phyloP scores from a whole-genome alignment of 1,139 yeast species.

The Trichomonascaceae sp. region DNA sequence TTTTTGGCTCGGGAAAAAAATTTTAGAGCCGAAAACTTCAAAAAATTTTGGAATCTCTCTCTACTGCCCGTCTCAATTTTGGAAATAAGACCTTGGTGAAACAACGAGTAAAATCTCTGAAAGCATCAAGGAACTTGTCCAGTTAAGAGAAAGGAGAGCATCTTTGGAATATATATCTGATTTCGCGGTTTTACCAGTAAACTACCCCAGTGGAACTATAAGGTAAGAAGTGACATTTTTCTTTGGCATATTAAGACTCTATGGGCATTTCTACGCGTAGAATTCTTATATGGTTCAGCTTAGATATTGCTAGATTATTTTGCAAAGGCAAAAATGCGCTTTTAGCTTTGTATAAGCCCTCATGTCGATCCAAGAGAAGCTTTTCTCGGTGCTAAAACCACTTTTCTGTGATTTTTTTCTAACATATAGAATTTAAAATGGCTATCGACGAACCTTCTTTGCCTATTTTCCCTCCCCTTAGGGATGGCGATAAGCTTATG shows the following conservation, averaged over 20 bases:
- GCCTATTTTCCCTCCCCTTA: conserved; percentile 87
- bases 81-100: conserved; percentile 4
- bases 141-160: not conserved
- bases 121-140: not conserved
- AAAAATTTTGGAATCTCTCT: conserved; percentile 3
- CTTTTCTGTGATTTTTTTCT: not conserved
- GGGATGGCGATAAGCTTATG: conserved; percentile 72
- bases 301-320: not conserved
- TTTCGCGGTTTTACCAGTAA: not conserved
- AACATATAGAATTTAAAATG: not conserved
- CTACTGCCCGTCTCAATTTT: conserved; percentile 3
- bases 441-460: conserved; percentile 23
- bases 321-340: not conserved
- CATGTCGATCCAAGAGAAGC: not conserved
- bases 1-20: not conserved
- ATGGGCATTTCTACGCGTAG: not conserved
- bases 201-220: not conserved
- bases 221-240: not conserved
- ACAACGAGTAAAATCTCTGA: not conserved
- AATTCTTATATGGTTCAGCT: not conserved
- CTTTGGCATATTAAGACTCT: not conserved
- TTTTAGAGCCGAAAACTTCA: not conserved
- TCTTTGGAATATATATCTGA: not conserved
- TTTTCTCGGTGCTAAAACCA: not conserved
- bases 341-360: not conserved